phyloP scores from a whole-genome alignment of 768 basidiomycete genomes.

The Tephrocybe rancida region DNA sequence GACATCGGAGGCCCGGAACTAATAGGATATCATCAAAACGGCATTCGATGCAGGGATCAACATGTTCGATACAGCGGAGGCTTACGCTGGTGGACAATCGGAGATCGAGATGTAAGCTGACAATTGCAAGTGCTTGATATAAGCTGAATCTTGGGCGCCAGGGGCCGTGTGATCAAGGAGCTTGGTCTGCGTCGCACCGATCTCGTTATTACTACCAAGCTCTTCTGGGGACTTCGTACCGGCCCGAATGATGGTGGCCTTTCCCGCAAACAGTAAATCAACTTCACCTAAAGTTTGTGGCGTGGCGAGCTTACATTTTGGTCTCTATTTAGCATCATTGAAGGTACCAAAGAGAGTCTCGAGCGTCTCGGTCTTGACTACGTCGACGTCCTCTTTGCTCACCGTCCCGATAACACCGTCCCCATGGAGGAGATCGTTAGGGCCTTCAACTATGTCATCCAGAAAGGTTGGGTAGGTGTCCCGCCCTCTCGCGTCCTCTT shows the following conservation, averaged over 20 bases:
- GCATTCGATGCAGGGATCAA: slow-evolving; percentile 80
- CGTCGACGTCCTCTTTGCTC: slow-evolving; percentile 72
- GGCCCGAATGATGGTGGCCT: slow-evolving; percentile 62
- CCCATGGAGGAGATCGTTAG: slow-evolving; percentile 81
- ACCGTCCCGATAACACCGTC: slow-evolving; percentile 61
- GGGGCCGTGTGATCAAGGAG: slow-evolving; percentile 77
- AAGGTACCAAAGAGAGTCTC: slow-evolving; percentile 70
- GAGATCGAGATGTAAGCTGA: slow-evolving; percentile 70
- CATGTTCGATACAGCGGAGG: slow-evolving; percentile 74
- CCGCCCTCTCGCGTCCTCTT: neutral
- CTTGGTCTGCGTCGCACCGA: slow-evolving; percentile 66
- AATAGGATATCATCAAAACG: slow-evolving; percentile 72
- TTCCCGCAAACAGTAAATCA: slow-evolving; percentile 59
- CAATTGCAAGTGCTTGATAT: neutral
- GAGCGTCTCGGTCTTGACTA: slow-evolving; percentile 74
- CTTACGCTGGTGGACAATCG: slow-evolving; percentile 66
- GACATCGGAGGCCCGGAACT: neutral
- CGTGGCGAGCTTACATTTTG: neutral
- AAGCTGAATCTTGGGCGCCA: slow-evolving; percentile 14
- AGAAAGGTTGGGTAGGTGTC: slow-evolving; percentile 60
- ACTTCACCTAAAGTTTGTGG: neutral
- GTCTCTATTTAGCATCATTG: slow-evolving; percentile 55
- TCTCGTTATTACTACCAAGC: slow-evolving; percentile 75
- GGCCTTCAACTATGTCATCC: slow-evolving; percentile 79
- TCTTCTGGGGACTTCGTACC: slow-evolving; percentile 71